Percentiles rank a stretch among this genome's conserved stretches.
Evolutionary conservation across 2,329 filamentous ascomycete species (phyloP).

Genomic region (Ophiostoma perfectum): DNA sequence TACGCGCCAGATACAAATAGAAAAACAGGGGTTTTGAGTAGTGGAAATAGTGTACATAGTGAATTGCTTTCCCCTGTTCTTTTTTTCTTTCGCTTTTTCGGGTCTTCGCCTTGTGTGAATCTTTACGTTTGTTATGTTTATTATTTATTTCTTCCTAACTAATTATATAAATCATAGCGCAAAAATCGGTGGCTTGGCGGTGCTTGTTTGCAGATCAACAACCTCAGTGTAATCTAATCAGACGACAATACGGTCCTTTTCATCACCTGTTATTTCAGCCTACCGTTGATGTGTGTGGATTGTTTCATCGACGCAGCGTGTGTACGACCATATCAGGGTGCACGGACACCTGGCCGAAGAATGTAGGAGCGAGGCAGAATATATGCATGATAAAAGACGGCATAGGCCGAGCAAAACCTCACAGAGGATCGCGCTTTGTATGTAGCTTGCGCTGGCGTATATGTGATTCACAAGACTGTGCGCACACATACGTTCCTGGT

Average conservation of each 20-base stretch:
- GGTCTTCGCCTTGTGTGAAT: not conserved
- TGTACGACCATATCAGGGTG: not conserved
- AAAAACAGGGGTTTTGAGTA: constrained; percentile 1
- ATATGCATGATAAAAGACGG: not conserved
- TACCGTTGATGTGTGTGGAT: not conserved
- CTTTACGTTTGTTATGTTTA: not conserved
- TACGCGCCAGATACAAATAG: not conserved
- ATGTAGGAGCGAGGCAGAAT: not conserved
- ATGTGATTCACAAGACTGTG: too few species aligned
- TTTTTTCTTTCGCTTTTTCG: not conserved
- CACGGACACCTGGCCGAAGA: not conserved
- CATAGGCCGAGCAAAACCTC: not conserved
- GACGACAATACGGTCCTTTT: too few species aligned
- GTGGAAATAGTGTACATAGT: constrained; percentile 8
- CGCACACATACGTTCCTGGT: too few species aligned
- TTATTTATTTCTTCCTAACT: not conserved
- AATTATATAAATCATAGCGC: not conserved
- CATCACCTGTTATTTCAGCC: too few species aligned
- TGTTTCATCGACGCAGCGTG: not conserved
- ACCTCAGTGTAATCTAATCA: too few species aligned
- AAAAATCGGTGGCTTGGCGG: not conserved
- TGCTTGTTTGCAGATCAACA: too few species aligned
- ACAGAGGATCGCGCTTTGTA: too few species aligned
- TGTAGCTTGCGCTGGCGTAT: too few species aligned
- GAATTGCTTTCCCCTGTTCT: not conserved